A percentile compares a stretch with the other conserved stretches of the same genome.
These are phyloP conservation scores for Plasmopara halstedii DNA, from an alignment of 352 stramenopile species.

Conservation along the genomic window DNA sequence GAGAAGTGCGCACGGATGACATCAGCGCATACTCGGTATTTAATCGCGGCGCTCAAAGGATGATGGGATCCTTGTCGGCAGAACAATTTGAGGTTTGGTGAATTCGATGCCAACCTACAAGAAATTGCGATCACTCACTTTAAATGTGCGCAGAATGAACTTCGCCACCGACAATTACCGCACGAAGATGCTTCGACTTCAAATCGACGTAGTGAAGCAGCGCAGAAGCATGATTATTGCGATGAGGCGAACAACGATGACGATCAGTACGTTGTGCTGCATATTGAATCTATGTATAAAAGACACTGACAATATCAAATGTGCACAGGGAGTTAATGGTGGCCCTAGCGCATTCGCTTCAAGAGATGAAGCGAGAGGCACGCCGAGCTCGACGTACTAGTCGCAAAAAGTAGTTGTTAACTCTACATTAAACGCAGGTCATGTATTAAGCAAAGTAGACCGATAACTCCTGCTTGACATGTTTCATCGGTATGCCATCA, in stretches of 20 bases:
- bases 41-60: slow-evolving; percentile 54
- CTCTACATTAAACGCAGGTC: no score
- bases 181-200: slow-evolving; percentile 15
- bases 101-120: background rate
- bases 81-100: slow-evolving; percentile 72
- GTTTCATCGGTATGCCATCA: no score
- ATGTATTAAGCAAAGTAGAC: no score
- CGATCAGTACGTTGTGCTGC: slow-evolving; percentile 32
- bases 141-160: slow-evolving; percentile 49
- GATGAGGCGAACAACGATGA: slow-evolving; percentile 31
- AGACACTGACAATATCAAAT: slow-evolving; percentile 3
- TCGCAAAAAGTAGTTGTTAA: slow-evolving; percentile 1
- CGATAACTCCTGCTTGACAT: no score
- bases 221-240: slow-evolving; percentile 5
- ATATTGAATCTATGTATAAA: background rate
- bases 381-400: slow-evolving; percentile 32
- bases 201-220: background rate
- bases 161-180: slow-evolving; percentile 42
- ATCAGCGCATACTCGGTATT: slow-evolving; percentile 83
- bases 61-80: slow-evolving; percentile 71
- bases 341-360: slow-evolving; percentile 45
- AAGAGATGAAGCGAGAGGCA: slow-evolving; percentile 62
- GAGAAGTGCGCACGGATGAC: slow-evolving; percentile 9
- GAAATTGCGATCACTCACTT: background rate
- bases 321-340: slow-evolving; percentile 40